Percentiles rank a stretch among this genome's conserved stretches.
Evolutionary conservation across 2,329 filamentous ascomycete genomes (phyloP).

Genomic region (Aspergillus texensis): DNA sequence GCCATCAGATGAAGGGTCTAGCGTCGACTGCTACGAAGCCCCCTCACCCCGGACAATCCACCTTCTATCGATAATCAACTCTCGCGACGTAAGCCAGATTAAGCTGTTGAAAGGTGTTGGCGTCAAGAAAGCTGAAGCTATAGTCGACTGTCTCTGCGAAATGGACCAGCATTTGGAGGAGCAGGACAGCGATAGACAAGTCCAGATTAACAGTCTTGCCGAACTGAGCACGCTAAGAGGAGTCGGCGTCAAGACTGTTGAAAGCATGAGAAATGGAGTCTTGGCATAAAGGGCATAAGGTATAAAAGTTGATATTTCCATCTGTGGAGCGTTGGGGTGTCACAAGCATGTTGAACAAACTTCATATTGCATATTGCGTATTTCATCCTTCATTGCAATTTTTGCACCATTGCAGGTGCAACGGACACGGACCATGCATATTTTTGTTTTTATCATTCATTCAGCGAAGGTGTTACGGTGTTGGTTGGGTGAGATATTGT

Average conservation of each 20-base stretch:
- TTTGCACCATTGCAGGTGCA: neutral
- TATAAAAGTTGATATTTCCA: slow-evolving; percentile 13
- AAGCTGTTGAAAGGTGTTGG: slow-evolving; percentile 51
- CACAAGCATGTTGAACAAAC: neutral
- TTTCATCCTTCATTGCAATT: neutral
- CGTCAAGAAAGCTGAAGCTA: slow-evolving; percentile 51
- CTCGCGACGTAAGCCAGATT: slow-evolving; percentile 48
- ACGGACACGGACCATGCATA: neutral
- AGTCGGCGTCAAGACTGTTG: slow-evolving; percentile 48
- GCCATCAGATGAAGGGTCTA: slow-evolving; percentile 19
- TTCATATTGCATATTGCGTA: slow-evolving; percentile 8
- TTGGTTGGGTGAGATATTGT: neutral
- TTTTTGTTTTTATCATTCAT: slow-evolving; percentile 8
- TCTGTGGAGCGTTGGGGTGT: slow-evolving; percentile 10
- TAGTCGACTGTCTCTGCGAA: slow-evolving; percentile 50
- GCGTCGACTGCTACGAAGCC: slow-evolving; percentile 23
- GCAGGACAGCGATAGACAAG: slow-evolving; percentile 26
- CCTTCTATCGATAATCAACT: slow-evolving; percentile 50
- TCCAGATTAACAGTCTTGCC: slow-evolving; percentile 41
- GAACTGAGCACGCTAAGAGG: slow-evolving; percentile 48
- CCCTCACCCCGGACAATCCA: slow-evolving; percentile 47
- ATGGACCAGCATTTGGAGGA: slow-evolving; percentile 36
- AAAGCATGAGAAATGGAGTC: slow-evolving; percentile 51
- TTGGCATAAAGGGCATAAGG: slow-evolving; percentile 30
- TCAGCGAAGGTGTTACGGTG: slow-evolving; percentile 30